Evolutionary conservation across 176 grass and related monocot genomes (phyloP).

Genomic region (Eragrostis nindensis): DNA sequence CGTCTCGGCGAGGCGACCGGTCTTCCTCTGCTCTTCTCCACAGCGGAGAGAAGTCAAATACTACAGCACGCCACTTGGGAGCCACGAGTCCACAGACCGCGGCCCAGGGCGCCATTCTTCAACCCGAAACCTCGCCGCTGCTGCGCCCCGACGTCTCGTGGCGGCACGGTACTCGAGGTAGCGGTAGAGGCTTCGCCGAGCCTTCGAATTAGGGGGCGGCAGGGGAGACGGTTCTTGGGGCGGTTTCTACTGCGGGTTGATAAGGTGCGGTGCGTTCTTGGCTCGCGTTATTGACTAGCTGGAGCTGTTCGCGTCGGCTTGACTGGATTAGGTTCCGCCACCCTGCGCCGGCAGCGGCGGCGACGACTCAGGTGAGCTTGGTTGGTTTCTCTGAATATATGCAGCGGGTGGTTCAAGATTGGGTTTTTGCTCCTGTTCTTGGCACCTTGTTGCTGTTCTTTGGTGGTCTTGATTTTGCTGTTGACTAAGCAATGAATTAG

Average conservation of each 20-base stretch:
- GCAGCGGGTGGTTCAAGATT: neutral
- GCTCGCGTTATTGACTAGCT: neutral
- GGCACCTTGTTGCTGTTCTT: neutral
- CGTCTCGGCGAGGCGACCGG: neutral
- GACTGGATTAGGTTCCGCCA: neutral
- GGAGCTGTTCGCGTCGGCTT: neutral
- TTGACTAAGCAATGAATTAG: neutral
- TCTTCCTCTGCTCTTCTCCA: neutral
- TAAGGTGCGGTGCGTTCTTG: neutral
- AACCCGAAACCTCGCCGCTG: conserved; percentile 23
- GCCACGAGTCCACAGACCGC: neutral
- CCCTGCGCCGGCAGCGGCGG: neutral
- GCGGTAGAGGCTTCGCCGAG: neutral
- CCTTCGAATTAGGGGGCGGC: neutral
- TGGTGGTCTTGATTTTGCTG: neutral
- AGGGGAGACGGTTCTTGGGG: neutral
- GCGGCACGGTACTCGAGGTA: neutral
- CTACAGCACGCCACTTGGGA: conserved; percentile 18
- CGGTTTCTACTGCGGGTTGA: neutral
- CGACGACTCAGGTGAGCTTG: conserved; percentile 43
- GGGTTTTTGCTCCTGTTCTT: neutral
- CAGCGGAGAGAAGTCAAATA: conserved; percentile 44
- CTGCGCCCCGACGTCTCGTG: neutral
- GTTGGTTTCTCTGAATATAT: neutral
- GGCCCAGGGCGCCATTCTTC: neutral